Evolutionary conservation across 176 grass and related monocot species (phyloP), one percentile per base, ranked within the genome.

Genomic region (Hyparrhenia diplandra): DNA sequence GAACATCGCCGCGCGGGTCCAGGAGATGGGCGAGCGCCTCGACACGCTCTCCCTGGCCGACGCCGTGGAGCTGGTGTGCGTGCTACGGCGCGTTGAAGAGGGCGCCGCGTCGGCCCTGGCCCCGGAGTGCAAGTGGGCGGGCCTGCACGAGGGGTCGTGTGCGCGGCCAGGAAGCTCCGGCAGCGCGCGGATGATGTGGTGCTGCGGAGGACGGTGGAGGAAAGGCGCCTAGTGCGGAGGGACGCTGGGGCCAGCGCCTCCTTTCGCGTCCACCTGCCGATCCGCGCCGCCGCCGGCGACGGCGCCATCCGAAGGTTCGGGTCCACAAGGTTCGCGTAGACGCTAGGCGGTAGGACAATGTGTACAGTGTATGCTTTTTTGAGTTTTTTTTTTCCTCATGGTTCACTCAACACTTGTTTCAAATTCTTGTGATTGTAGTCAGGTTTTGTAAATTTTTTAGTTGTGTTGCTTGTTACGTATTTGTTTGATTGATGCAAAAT

Each of bases 51-150:
- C 62, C 29, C 85, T 94, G 17, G 89, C 91, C 13, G 91, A 97
- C 66, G 82, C 83, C 14, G 77, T 92, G 35, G 94, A 97, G 87
- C 63, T 94, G 10, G 69, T 88, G 2, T 97, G 85, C 75, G 82
- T 92, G 24, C 83, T 97, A 40, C 81, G 65, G 52, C 76, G 85
- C 20, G 39, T 92, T 28, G 92, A 97, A 83, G 83, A 77, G 37
- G 42, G 76, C 5, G 35, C 31, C 31, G 31, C 31, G 31, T 32
- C 31, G 31, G 31, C 31, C 31, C 31, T 4, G 31, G 31, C 82
- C 20, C 82, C 75, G 60, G 89, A 88, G 65, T 90, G 94, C 76
- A 91, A 92, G 79, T 86, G 89, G 91, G 87, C 90, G 42, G 85
- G 67, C 23, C 82, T 87, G 32, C 85, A 94, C 77, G 87, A 94